Percentiles rank a stretch among this genome's conserved stretches.
Evolutionary conservation across 352 stramenopile genomes (phyloP).

Genomic region (Phytophthora macrochlamydospora): DNA sequence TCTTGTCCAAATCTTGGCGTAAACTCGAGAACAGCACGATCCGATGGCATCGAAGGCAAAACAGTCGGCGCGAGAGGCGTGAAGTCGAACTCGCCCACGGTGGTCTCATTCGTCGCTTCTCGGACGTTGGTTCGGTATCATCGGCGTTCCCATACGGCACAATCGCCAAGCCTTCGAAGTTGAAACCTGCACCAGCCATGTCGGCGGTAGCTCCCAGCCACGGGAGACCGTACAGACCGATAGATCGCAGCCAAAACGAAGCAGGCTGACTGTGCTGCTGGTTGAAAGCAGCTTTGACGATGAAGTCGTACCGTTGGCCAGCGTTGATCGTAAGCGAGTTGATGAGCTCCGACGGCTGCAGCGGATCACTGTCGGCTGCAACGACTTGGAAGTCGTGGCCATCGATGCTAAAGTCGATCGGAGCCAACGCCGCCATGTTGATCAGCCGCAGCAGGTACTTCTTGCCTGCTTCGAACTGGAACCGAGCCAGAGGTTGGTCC

Average conservation of each 20-base stretch:
- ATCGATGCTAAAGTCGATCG: constrained; percentile 44
- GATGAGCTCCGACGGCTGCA: constrained; percentile 22
- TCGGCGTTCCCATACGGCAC: constrained; percentile 21
- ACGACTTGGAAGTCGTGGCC: constrained; percentile 21
- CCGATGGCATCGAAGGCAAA: no score
- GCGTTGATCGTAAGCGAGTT: constrained; percentile 35
- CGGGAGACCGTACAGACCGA: no score
- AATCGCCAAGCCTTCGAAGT: not conserved
- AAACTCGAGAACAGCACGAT: constrained; percentile 7
- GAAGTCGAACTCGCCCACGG: not conserved
- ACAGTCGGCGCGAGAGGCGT: no score
- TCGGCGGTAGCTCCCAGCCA: no score
- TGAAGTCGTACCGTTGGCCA: constrained; percentile 38
- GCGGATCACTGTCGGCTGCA: constrained; percentile 25
- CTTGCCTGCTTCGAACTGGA: constrained; percentile 16
- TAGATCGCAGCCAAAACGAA: no score
- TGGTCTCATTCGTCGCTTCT: not conserved
- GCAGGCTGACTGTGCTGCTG: constrained; percentile 7
- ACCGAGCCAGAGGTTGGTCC: constrained; percentile 9
- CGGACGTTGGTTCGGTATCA: not conserved
- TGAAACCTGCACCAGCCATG: no score
- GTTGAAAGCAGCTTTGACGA: constrained; percentile 26
- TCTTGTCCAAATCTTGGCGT: not conserved
- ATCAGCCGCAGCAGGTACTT: constrained; percentile 19
- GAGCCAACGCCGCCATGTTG: not conserved